Conservation (phyloP, 306 rosid genomes). For the Vigna reflexopilosa region DNA sequence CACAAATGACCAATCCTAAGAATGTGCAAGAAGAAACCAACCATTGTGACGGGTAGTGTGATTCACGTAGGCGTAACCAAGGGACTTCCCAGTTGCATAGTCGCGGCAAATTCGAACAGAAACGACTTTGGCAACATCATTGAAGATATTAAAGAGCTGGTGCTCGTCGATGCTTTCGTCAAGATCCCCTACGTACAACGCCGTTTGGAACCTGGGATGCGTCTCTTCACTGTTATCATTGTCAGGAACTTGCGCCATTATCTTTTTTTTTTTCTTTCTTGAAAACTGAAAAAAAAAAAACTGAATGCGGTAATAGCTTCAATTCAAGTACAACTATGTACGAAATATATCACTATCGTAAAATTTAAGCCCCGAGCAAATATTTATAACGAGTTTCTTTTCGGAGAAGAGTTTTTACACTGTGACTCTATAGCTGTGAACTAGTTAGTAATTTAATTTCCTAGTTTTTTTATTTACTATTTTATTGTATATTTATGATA, state of each 20-base stretch:
- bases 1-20: not conserved
- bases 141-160: constrained; percentile 60
- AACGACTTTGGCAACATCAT: constrained; percentile 50
- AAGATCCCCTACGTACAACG: constrained; percentile 66
- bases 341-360: not conserved
- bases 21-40: constrained; percentile 28
- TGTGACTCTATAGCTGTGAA: too few species aligned
- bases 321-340: not conserved
- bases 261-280: not conserved
- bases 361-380: constrained; percentile 20
- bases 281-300: not conserved
- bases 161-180: constrained; percentile 52
- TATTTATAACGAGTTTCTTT: not conserved
- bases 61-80: constrained; percentile 69
- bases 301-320: not conserved
- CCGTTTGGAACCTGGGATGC: not conserved
- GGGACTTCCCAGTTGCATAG: constrained; percentile 50
- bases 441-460: too few species aligned
- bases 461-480: too few species aligned
- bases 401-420: too few species aligned
- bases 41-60: constrained; percentile 51
- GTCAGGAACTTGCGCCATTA: constrained; percentile 63
- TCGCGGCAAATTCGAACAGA: constrained; percentile 66
- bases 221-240: not conserved
- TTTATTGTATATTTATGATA: too few species aligned